Conservation (phyloP, 2,329 filamentous ascomycete genomes). For the Aureobasidium vineae region DNA sequence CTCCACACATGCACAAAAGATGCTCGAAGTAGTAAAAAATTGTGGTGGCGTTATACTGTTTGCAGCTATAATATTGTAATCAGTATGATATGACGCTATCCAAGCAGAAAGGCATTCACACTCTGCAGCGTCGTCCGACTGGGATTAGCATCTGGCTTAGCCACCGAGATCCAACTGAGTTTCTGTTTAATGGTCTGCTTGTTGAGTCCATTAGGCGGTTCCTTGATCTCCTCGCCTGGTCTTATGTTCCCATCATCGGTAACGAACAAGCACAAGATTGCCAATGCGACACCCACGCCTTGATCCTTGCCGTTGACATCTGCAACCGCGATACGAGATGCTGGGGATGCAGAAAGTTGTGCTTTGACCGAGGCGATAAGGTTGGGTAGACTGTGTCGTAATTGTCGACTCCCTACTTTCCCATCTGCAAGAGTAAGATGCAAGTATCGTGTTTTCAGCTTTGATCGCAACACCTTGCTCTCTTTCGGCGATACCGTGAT, state of each 20-base stretch:
- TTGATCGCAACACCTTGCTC: conserved; percentile 28
- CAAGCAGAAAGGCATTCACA: conserved; percentile 83
- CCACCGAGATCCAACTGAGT: conserved; percentile 78
- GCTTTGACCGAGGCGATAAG: conserved; percentile 57
- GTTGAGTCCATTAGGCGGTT: neutral
- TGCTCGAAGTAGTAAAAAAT: neutral
- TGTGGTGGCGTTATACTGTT: neutral
- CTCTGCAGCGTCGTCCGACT: conserved; percentile 83
- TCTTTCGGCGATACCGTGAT: conserved; percentile 32
- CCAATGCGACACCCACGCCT: conserved; percentile 73
- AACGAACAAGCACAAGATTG: conserved; percentile 71
- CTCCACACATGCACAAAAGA: neutral
- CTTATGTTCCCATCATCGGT: conserved; percentile 57
- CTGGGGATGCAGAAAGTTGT: conserved; percentile 3
- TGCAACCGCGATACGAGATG: conserved; percentile 25
- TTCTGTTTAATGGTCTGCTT: conserved; percentile 75
- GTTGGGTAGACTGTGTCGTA: conserved; percentile 67
- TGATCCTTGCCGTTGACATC: conserved; percentile 71
- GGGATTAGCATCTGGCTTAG: conserved; percentile 76
- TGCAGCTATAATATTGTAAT: no score
- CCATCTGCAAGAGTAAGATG: conserved; percentile 65
- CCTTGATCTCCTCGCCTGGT: neutral
- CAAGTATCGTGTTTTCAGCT: conserved; percentile 48
- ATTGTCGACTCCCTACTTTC: conserved; percentile 77
- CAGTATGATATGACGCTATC: no score